Evolutionary conservation across 805 yeast species (phyloP).

Genomic region (Candida awuae): DNA sequence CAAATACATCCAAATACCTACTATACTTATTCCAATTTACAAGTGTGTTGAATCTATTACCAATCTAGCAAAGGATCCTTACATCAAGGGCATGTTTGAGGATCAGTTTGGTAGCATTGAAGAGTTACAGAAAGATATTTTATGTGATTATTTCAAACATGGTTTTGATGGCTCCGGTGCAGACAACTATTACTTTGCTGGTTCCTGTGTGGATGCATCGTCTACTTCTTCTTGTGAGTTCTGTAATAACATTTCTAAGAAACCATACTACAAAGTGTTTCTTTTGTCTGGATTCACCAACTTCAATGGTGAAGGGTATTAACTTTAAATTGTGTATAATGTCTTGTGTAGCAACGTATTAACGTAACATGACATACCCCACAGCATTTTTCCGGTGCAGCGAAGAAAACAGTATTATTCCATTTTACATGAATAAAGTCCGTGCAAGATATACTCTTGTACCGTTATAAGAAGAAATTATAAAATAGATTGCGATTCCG

Average conservation of each 20-base stretch:
- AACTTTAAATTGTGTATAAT: slow-evolving; percentile 2
- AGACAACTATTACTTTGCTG: slow-evolving; percentile 75
- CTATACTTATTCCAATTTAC: slow-evolving; percentile 67
- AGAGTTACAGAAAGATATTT: slow-evolving; percentile 40
- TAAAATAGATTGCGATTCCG: too few relatives aligned
- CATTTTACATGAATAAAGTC: too few relatives aligned
- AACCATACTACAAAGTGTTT: slow-evolving; percentile 54
- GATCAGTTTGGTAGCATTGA: slow-evolving; percentile 50
- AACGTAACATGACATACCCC: too few relatives aligned
- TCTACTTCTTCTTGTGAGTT: slow-evolving; percentile 79
- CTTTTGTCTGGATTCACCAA: slow-evolving; percentile 65
- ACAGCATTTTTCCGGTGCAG: slow-evolving; percentile 1
- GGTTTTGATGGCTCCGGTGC: slow-evolving; percentile 79
- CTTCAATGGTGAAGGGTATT: slow-evolving; percentile 69
- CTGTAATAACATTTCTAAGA: slow-evolving; percentile 62
- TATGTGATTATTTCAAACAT: slow-evolving; percentile 46
- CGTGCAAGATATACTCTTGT: background rate
- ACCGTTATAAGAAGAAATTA: too few relatives aligned
- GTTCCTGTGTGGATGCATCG: slow-evolving; percentile 78
- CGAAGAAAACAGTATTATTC: too few relatives aligned
- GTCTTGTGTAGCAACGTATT: too few relatives aligned
- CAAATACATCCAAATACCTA: slow-evolving; percentile 73
- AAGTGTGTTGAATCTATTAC: slow-evolving; percentile 49
- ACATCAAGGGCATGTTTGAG: slow-evolving; percentile 42
- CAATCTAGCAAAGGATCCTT: slow-evolving; percentile 41